Evolutionary conservation across 371 early-diverging fungal species (phyloP).

Genomic region (Chytridium lagenaria): DNA sequence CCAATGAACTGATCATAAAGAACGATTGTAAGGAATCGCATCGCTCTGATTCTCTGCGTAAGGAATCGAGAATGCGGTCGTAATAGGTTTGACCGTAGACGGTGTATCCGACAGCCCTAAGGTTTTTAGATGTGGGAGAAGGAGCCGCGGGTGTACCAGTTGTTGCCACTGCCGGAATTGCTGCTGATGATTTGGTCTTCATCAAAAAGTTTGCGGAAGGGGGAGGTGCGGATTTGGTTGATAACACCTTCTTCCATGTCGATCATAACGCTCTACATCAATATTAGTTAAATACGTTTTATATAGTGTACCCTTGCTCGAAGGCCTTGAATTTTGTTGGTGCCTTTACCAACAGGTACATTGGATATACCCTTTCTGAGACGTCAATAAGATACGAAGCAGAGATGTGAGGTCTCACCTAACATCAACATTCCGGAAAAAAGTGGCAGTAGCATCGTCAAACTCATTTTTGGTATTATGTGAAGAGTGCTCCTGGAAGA

Average conservation of each 20-base stretch:
- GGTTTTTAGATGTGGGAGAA: background rate
- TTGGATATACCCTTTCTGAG: slow-evolving; percentile 24
- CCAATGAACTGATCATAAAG: slow-evolving; percentile 64
- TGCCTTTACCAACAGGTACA: slow-evolving; percentile 43
- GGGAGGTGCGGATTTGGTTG: slow-evolving; percentile 40
- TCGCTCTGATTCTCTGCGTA: slow-evolving; percentile 66
- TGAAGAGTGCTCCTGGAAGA: slow-evolving; percentile 57
- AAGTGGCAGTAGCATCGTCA: slow-evolving; percentile 55
- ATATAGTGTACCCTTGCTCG: slow-evolving; percentile 34
- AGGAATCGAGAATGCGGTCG: slow-evolving; percentile 57
- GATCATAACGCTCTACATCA: slow-evolving; percentile 48
- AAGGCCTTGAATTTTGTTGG: slow-evolving; percentile 34
- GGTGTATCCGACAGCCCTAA: slow-evolving; percentile 52
- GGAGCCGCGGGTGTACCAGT: slow-evolving; percentile 44
- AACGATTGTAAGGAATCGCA: slow-evolving; percentile 69
- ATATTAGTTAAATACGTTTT: background rate
- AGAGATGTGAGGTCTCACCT: slow-evolving; percentile 14
- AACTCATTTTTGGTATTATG: slow-evolving; percentile 46
- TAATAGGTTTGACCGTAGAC: slow-evolving; percentile 54
- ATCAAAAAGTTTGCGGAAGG: slow-evolving; percentile 53
- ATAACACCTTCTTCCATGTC: slow-evolving; percentile 68
- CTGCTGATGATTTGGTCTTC: slow-evolving; percentile 47
- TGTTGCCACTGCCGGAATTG: slow-evolving; percentile 62
- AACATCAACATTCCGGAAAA: slow-evolving; percentile 51
- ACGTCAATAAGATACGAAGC: background rate